These are phyloP conservation scores for Xylariaceae sp. DNA, from an alignment of 2,329 filamentous ascomycete genomes.

Conservation along the genomic window DNA sequence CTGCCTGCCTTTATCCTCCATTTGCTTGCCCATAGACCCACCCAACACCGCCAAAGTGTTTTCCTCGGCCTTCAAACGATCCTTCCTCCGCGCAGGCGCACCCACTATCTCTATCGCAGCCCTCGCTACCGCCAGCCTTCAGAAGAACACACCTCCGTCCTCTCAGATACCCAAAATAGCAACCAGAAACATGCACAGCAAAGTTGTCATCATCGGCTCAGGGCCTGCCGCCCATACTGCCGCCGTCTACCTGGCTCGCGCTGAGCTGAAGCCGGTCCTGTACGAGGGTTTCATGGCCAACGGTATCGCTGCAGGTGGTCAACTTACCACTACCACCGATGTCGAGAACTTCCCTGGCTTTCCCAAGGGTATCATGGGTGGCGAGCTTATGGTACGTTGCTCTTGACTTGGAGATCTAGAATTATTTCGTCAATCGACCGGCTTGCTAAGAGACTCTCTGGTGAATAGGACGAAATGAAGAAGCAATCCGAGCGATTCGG, in stretches of 20 bases:
- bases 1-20: neutral
- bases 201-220: conserved; percentile 90
- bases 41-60: conserved; percentile 76
- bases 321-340: conserved; percentile 97
- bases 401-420: neutral
- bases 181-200: conserved; percentile 76
- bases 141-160: conserved; percentile 36
- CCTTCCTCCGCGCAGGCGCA: conserved; percentile 65
- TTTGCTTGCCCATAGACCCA: too few species aligned
- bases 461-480: conserved; percentile 74
- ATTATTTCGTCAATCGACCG: too few species aligned
- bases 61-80: conserved; percentile 73
- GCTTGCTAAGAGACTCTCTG: neutral
- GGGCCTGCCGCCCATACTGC: conserved; percentile 97
- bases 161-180: conserved; percentile 34
- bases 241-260: conserved; percentile 91
- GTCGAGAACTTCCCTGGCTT: conserved; percentile 98
- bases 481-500: conserved; percentile 88
- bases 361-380: conserved; percentile 80
- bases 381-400: conserved; percentile 70
- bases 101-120: conserved; percentile 70
- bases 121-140: conserved; percentile 60
- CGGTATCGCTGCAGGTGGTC: conserved; percentile 90
- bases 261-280: conserved; percentile 89
- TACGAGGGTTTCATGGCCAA: conserved; percentile 99